Percentiles rank a stretch among this genome's conserved stretches.
Conservation (phyloP, 148 eudicot genomes). For the Rheum nobile region DNA sequence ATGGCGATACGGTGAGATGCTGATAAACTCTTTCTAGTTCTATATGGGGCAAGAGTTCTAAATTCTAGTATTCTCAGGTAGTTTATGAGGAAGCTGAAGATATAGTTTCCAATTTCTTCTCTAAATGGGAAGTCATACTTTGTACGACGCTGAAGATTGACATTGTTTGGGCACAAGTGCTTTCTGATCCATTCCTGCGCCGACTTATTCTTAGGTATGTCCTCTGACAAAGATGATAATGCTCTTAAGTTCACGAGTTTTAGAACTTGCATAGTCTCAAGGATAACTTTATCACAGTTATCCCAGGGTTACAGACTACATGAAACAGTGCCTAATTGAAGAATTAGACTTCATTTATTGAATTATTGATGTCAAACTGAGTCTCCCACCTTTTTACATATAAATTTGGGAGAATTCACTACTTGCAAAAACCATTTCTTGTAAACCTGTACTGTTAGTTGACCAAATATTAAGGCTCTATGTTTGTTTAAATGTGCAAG, state of each 20-base stretch:
- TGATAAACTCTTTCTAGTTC: not conserved
- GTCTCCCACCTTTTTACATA: not conserved
- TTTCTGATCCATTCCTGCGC: slow-evolving; percentile 76
- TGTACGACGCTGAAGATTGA: slow-evolving; percentile 66
- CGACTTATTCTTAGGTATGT: slow-evolving; percentile 82
- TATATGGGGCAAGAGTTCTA: not conserved
- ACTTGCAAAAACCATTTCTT: not conserved
- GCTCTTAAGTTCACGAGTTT: not conserved
- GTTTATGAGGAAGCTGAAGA: slow-evolving; percentile 52
- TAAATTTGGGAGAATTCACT: not conserved
- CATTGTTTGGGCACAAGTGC: slow-evolving; percentile 91
- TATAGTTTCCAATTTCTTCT: slow-evolving; percentile 54
- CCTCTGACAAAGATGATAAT: slow-evolving; percentile 2
- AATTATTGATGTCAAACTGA: not conserved
- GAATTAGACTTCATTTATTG: not conserved
- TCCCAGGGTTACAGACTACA: not conserved
- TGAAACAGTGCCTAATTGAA: not conserved
- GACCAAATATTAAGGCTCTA: not conserved
- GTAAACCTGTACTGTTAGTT: not conserved
- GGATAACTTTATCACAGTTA: not conserved
- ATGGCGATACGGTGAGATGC: slow-evolving; percentile 42
- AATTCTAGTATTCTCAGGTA: slow-evolving; percentile 33
- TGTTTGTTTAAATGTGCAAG: not conserved
- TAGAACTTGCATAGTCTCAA: not conserved
- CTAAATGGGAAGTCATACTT: slow-evolving; percentile 85